A percentile compares a stretch with the other conserved stretches of the same genome.
Evolutionary conservation across 169 alveolate genomes (phyloP).

Genomic region (Fabrea salina): DNA sequence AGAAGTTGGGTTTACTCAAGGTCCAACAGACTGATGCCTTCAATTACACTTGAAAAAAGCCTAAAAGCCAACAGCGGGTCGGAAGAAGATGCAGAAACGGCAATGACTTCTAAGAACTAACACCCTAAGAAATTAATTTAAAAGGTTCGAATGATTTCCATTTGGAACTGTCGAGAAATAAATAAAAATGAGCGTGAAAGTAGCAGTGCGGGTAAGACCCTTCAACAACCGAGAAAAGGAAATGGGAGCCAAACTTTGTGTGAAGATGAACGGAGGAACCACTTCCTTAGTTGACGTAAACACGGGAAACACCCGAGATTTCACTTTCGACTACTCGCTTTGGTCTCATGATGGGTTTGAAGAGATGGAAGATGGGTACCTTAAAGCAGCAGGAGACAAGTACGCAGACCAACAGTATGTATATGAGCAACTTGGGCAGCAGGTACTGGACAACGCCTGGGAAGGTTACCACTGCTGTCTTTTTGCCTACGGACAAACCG

Average conservation of each 20-base stretch:
- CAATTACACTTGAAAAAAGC: too few species aligned
- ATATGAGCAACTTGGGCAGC: slow-evolving; percentile 81
- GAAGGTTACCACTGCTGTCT: slow-evolving; percentile 92
- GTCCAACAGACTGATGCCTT: too few species aligned
- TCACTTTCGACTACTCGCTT: slow-evolving; percentile 88
- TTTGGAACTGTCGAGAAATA: too few species aligned
- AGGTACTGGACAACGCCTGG: slow-evolving; percentile 91
- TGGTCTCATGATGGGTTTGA: slow-evolving; percentile 93
- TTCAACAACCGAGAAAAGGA: slow-evolving; percentile 81
- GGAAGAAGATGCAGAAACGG: too few species aligned
- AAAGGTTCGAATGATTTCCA: too few species aligned
- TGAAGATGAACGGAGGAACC: slow-evolving; percentile 78
- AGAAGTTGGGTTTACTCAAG: too few species aligned
- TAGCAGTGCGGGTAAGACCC: slow-evolving; percentile 90
- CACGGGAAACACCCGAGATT: slow-evolving; percentile 69
- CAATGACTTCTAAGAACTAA: too few species aligned
- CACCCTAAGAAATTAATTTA: too few species aligned
- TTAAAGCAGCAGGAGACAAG: slow-evolving; percentile 48
- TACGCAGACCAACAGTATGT: slow-evolving; percentile 86
- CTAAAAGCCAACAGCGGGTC: too few species aligned
- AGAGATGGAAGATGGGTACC: slow-evolving; percentile 57
- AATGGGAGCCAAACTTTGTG: slow-evolving; percentile 68
- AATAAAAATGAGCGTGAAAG: slow-evolving; percentile 80
- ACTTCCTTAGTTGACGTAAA: slow-evolving; percentile 65
- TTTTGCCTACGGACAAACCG: slow-evolving; percentile 92